phyloP scores from a whole-genome alignment of 768 basidiomycete genomes.

The Russula compacta region DNA sequence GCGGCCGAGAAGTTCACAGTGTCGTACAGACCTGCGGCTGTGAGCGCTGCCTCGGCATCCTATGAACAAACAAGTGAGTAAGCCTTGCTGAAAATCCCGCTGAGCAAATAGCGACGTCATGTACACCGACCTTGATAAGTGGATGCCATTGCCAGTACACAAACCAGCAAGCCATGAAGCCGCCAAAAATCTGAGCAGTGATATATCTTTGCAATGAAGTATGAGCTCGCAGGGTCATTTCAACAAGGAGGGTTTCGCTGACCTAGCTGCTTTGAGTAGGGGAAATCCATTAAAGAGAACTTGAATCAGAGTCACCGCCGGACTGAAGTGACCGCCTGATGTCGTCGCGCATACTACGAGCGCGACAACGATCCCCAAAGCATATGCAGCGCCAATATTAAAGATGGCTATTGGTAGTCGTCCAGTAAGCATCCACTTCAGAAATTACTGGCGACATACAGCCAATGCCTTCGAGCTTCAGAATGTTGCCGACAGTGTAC shows the following conservation, averaged over 20 bases:
- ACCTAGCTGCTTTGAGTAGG: slow-evolving; percentile 42
- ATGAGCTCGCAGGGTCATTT: not conserved
- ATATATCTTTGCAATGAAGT: slow-evolving; percentile 23
- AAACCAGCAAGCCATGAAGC: slow-evolving; percentile 23
- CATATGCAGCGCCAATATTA: slow-evolving; percentile 31
- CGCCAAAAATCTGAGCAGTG: slow-evolving; percentile 28
- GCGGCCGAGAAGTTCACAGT: slow-evolving; percentile 28
- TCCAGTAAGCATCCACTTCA: not conserved
- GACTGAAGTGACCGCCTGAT: slow-evolving; percentile 38
- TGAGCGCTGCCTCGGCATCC: slow-evolving; percentile 26
- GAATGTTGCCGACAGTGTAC: slow-evolving; percentile 25
- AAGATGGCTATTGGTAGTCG: slow-evolving; percentile 23
- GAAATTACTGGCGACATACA: slow-evolving; percentile 22
- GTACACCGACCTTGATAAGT: slow-evolving; percentile 16
- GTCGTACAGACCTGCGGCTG: slow-evolving; percentile 24
- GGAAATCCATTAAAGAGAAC: slow-evolving; percentile 50
- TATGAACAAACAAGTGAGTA: not conserved
- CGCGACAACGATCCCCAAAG: slow-evolving; percentile 32
- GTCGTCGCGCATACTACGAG: slow-evolving; percentile 28
- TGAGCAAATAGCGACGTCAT: not conserved
- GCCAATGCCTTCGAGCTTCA: slow-evolving; percentile 22
- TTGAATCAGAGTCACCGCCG: slow-evolving; percentile 47
- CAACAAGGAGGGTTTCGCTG: slow-evolving; percentile 6
- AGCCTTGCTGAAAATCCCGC: not conserved
- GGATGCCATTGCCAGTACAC: slow-evolving; percentile 26